phyloP scores from a whole-genome alignment of 257 asterid genomes.

The Linaria vulgaris region DNA sequence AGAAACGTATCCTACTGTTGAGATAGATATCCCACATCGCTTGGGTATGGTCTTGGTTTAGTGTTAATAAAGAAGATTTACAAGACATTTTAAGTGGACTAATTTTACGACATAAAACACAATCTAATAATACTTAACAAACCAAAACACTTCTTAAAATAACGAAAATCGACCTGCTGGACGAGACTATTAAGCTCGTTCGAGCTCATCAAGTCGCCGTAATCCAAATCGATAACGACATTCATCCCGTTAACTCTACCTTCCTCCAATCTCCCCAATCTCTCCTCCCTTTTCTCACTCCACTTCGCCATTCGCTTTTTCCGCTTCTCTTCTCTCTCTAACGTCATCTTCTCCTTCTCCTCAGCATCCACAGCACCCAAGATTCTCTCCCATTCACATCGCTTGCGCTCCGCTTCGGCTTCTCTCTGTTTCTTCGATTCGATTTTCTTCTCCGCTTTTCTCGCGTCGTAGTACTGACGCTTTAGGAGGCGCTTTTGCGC shows the following conservation, averaged over 20 bases:
- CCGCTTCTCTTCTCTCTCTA: conserved; percentile 50
- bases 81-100: too few relatives aligned
- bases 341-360: conserved; percentile 64
- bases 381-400: conserved; percentile 78
- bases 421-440: conserved; percentile 61
- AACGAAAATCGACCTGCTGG: conserved; percentile 59
- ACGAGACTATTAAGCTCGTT: conserved; percentile 76
- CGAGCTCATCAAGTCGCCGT: conserved; percentile 71
- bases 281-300: conserved; percentile 57
- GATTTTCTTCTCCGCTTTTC: conserved; percentile 85
- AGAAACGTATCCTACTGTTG: too few relatives aligned
- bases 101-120: too few relatives aligned
- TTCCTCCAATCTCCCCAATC: conserved; percentile 52
- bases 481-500: conserved; percentile 75
- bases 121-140: too few relatives aligned
- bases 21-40: too few relatives aligned
- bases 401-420: conserved; percentile 57
- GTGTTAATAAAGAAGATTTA: too few relatives aligned
- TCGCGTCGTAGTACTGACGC: conserved; percentile 75
- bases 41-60: too few relatives aligned
- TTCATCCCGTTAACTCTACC: conserved; percentile 73
- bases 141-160: not conserved
- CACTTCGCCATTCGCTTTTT: conserved; percentile 72
- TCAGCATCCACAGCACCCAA: conserved; percentile 51
- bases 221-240: conserved; percentile 81